phyloP scores from a whole-genome alignment of 83 land plant genomes.

The Picea mariana region DNA sequence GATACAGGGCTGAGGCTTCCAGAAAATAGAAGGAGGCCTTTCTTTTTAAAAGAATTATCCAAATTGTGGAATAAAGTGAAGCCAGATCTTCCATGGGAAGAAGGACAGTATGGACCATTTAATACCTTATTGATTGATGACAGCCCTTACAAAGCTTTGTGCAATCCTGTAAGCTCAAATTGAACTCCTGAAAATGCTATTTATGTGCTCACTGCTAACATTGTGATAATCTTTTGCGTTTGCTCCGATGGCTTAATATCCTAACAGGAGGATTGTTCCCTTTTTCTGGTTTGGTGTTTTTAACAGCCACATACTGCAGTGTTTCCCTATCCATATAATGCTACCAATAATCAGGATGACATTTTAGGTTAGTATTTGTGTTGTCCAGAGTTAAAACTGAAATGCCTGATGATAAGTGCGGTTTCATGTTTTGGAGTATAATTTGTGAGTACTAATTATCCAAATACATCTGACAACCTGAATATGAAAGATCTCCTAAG shows the following conservation, averaged over 20 bases:
- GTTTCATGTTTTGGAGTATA: not conserved
- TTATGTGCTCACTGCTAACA: not conserved
- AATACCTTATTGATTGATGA: no score
- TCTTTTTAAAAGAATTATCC: no score
- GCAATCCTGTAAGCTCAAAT: conserved; percentile 3
- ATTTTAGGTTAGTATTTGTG: conserved; percentile 23
- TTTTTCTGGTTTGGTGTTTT: not conserved
- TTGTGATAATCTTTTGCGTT: not conserved
- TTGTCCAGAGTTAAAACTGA: not conserved
- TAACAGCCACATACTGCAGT: conserved; percentile 13
- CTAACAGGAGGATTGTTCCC: not conserved
- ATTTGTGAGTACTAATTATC: not conserved
- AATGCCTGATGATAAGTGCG: not conserved
- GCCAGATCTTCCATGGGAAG: no score
- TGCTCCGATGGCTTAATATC: not conserved
- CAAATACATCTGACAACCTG: not conserved
- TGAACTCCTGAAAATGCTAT: not conserved
- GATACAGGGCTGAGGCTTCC: no score
- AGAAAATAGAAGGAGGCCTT: no score
- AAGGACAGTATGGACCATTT: no score
- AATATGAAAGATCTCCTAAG: not conserved
- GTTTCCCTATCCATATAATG: no score
- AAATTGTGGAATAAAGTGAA: no score
- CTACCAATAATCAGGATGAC: no score
- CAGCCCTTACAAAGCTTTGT: no score